Evolutionary conservation across 345 rosid species (phyloP).

Genomic region (Eucalyptus coolabah): DNA sequence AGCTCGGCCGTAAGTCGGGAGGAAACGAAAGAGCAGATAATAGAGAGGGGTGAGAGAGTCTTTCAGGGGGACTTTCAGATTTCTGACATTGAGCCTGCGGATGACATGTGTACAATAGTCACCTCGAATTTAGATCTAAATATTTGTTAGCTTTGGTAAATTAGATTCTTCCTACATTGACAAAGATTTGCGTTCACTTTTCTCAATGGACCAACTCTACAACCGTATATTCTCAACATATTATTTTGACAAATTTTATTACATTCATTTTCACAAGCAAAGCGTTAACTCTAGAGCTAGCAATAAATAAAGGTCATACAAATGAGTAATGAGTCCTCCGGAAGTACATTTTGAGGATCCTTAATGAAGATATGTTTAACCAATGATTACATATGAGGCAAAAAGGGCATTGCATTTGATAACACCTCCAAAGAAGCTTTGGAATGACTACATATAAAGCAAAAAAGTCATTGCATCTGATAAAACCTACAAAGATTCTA

Average conservation of each 20-base stretch:
- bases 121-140: too few species aligned
- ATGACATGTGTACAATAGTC: neutral
- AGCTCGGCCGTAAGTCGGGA: neutral
- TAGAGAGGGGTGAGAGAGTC: neutral
- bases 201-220: neutral
- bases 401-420: neutral
- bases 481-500: too few species aligned
- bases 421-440: neutral
- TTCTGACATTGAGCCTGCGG: neutral
- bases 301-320: too few species aligned
- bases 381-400: neutral
- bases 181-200: neutral
- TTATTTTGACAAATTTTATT: neutral
- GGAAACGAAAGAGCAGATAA: neutral
- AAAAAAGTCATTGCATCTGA: neutral
- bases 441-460: neutral
- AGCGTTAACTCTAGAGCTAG: neutral
- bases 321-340: neutral
- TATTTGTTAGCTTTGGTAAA: too few species aligned
- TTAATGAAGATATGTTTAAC: neutral
- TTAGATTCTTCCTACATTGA: neutral
- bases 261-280: neutral
- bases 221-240: neutral
- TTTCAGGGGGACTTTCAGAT: neutral
- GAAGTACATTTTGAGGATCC: neutral